These are phyloP conservation scores for Neonectria faginata DNA, from an alignment of 2,329 filamentous ascomycete species.

Conservation along the genomic window DNA sequence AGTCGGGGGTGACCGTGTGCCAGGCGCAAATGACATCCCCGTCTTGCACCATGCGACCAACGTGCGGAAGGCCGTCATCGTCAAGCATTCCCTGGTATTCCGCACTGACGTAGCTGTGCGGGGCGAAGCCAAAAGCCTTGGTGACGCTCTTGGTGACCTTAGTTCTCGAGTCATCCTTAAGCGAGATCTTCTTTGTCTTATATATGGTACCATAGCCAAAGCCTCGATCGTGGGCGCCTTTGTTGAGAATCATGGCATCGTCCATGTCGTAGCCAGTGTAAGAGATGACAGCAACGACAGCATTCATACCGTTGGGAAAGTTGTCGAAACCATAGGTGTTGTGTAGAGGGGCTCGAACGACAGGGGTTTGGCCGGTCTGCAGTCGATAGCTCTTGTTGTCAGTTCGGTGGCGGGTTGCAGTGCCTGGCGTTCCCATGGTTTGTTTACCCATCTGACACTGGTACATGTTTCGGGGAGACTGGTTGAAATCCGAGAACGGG, in stretches of 20 bases:
- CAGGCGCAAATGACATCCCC: conserved; percentile 90
- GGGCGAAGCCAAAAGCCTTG: conserved; percentile 93
- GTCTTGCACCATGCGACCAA: conserved; percentile 81
- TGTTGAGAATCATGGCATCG: conserved; percentile 99
- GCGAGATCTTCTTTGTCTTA: conserved; percentile 92
- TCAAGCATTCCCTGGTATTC: conserved; percentile 80
- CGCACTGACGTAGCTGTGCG: conserved; percentile 77
- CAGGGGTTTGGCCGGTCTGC: conserved; percentile 94
- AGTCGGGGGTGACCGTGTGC: conserved; percentile 87
- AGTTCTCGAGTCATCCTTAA: conserved; percentile 81
- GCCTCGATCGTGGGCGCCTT: conserved; percentile 93
- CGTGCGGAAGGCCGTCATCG: conserved; percentile 84
- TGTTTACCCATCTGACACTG: conserved; percentile 99
- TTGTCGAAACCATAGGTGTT: conserved; percentile 98
- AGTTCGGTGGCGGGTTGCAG: conserved; percentile 85
- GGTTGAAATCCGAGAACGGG: conserved; percentile 98
- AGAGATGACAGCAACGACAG: conserved; percentile 95
- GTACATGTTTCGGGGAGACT: conserved; percentile 99
- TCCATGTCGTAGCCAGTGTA: conserved; percentile 99
- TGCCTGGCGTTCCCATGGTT: conserved; percentile 96
- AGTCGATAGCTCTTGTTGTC: conserved; percentile 98
- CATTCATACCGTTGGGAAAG: conserved; percentile 96
- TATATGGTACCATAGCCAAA: conserved; percentile 97
- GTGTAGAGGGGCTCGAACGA: conserved; percentile 91
- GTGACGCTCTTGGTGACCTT: conserved; percentile 76